Percentiles rank a stretch among this genome's conserved stretches.
These are phyloP conservation scores for Pseudocercospora fijiensis DNA, from an alignment of 2,329 filamentous ascomycete species.

Conservation along the genomic window DNA sequence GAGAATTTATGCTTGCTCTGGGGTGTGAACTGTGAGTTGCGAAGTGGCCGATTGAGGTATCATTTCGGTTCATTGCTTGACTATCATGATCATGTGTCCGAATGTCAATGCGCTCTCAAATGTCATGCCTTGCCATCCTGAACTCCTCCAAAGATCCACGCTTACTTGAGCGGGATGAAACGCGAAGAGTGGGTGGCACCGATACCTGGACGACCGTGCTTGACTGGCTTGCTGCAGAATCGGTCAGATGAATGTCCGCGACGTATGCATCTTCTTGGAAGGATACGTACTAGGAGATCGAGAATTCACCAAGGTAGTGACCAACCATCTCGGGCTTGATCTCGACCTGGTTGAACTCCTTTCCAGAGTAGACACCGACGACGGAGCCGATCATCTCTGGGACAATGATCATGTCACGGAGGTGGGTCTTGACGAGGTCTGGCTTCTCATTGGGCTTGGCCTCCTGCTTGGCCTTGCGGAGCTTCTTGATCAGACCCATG, in stretches of 20 bases:
- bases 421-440: conserved; percentile 97
- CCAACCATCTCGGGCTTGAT: conserved; percentile 99
- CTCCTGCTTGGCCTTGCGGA: conserved; percentile 99
- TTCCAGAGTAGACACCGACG: conserved; percentile 98
- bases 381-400: conserved; percentile 99
- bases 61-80: conserved; percentile 17
- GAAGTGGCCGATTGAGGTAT: conserved; percentile 2
- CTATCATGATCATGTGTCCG: conserved; percentile 11
- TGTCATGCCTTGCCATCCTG: conserved; percentile 13
- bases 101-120: conserved; percentile 5
- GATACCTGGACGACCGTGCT: conserved; percentile 99
- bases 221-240: conserved; percentile 85
- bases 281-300: conserved; percentile 92
- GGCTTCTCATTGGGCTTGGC: conserved; percentile 99
- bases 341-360: conserved; percentile 99
- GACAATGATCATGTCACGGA: conserved; percentile 99
- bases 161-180: conserved; percentile 99
- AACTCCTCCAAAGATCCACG: conserved; percentile 4
- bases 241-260: conserved; percentile 50
- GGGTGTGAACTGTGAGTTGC: background rate
- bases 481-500: conserved; percentile 99
- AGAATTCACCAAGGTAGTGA: conserved; percentile 99
- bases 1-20: background rate
- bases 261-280: background rate
- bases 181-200: conserved; percentile 99